Percentiles rank a stretch among this genome's conserved stretches.
Conservation (phyloP, 495 filamentous ascomycete genomes). For the Talaromyces adpressus region DNA sequence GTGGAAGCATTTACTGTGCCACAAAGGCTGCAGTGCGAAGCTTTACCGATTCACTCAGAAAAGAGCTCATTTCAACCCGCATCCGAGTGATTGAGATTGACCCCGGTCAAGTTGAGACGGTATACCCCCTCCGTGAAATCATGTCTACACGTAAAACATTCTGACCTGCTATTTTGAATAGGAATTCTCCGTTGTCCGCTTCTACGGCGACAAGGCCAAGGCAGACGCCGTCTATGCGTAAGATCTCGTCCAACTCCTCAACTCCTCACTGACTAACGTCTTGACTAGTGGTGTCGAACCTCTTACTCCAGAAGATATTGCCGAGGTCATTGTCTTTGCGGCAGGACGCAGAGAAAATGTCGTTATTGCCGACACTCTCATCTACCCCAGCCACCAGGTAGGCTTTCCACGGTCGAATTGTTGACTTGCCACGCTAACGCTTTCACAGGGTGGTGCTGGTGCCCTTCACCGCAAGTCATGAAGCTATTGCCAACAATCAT, state of each 20-base stretch:
- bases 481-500: too few relatives aligned
- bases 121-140: slow-evolving; percentile 19
- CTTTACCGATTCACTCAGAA: slow-evolving; percentile 84
- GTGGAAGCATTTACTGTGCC: slow-evolving; percentile 93
- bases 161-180: slow-evolving; percentile 23
- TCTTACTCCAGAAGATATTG: slow-evolving; percentile 92
- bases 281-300: slow-evolving; percentile 67
- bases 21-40: slow-evolving; percentile 87
- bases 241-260: background rate
- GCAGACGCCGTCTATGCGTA: slow-evolving; percentile 95
- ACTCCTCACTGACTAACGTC: slow-evolving; percentile 1
- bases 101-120: slow-evolving; percentile 94
- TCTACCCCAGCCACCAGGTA: slow-evolving; percentile 92
- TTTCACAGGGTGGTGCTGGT: background rate
- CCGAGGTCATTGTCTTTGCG: slow-evolving; percentile 87
- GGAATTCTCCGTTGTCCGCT: slow-evolving; percentile 93
- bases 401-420: slow-evolving; percentile 7
- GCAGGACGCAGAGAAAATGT: slow-evolving; percentile 90
- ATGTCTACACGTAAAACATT: background rate
- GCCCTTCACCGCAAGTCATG: background rate
- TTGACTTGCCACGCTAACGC: background rate
- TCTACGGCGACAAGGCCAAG: slow-evolving; percentile 86
- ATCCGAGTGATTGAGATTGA: slow-evolving; percentile 91
- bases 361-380: slow-evolving; percentile 82
- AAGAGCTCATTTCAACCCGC: slow-evolving; percentile 79